These are phyloP conservation scores for Daldinia grandis DNA, from an alignment of 495 filamentous ascomycete species.

Conservation along the genomic window DNA sequence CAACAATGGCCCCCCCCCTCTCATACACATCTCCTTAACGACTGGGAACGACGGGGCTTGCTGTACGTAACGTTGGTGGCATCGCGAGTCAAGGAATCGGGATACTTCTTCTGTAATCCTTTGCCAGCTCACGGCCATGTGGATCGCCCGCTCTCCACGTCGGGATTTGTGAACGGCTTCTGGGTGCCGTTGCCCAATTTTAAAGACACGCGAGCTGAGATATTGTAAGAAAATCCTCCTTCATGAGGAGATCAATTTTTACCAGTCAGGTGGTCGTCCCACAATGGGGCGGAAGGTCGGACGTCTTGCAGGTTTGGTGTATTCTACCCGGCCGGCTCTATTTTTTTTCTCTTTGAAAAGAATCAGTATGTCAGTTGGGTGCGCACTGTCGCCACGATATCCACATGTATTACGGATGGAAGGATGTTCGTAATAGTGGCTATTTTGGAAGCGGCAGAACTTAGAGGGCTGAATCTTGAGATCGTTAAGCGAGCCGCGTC, in stretches of 20 bases:
- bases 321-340: conserved; percentile 26
- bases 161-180: conserved; percentile 36
- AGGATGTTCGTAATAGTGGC: conserved; percentile 8
- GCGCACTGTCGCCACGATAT: conserved; percentile 25
- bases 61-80: conserved; percentile 30
- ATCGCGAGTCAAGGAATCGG: conserved; percentile 28
- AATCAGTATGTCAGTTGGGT: neutral
- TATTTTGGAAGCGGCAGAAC: neutral
- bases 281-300: conserved; percentile 32
- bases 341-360: conserved; percentile 2
- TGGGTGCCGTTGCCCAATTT: conserved; percentile 10
- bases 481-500: conserved; percentile 33
- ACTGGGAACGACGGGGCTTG: neutral
- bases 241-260: conserved; percentile 19
- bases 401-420: conserved; percentile 8
- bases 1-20: neutral
- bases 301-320: conserved; percentile 29
- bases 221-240: conserved; percentile 14
- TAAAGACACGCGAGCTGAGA: conserved; percentile 22
- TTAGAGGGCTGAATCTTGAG: conserved; percentile 30
- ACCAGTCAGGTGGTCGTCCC: conserved; percentile 37
- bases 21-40: neutral
- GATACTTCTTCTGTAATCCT: conserved; percentile 22
- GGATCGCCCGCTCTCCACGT: conserved; percentile 35
- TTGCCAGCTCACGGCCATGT: conserved; percentile 29